These are phyloP conservation scores for Rubus idaeus DNA, from an alignment of 306 rosid genomes.

Conservation along the genomic window DNA sequence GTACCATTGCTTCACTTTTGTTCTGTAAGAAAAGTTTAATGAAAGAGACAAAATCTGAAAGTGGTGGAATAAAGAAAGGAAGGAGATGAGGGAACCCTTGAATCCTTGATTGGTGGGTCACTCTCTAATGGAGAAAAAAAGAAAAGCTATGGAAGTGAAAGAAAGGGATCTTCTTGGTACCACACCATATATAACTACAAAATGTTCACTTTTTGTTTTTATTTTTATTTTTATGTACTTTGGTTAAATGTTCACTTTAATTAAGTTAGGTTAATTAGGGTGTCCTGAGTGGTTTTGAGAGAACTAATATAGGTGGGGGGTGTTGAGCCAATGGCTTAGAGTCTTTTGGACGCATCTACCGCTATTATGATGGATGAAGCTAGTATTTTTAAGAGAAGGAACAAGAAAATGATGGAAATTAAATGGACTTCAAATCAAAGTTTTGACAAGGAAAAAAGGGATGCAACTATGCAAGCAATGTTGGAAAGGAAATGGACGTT, in stretches of 20 bases:
- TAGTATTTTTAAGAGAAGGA: neutral
- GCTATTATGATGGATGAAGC: neutral
- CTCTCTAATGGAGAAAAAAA: conserved; percentile 19
- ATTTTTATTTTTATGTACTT: too few species aligned
- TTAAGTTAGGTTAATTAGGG: neutral
- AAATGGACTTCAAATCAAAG: neutral
- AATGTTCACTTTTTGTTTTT: neutral
- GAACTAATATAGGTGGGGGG: neutral
- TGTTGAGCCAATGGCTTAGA: neutral
- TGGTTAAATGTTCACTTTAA: neutral
- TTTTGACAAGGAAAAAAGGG: too few species aligned
- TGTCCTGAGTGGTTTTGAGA: too few species aligned
- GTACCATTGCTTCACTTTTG: neutral
- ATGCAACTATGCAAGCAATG: too few species aligned
- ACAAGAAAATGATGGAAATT: neutral
- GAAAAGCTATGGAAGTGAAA: conserved; percentile 11
- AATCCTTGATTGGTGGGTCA: conserved; percentile 19
- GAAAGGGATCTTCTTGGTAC: conserved; percentile 9
- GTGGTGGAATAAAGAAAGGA: conserved; percentile 2
- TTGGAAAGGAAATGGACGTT: too few species aligned
- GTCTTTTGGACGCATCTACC: neutral
- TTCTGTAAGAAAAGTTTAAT: neutral
- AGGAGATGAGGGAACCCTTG: neutral
- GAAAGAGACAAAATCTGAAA: conserved; percentile 26
- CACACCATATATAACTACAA: neutral